These are phyloP conservation scores for Liriodendron chinense DNA, from an alignment of 164 flowering plant species.

Conservation along the genomic window DNA sequence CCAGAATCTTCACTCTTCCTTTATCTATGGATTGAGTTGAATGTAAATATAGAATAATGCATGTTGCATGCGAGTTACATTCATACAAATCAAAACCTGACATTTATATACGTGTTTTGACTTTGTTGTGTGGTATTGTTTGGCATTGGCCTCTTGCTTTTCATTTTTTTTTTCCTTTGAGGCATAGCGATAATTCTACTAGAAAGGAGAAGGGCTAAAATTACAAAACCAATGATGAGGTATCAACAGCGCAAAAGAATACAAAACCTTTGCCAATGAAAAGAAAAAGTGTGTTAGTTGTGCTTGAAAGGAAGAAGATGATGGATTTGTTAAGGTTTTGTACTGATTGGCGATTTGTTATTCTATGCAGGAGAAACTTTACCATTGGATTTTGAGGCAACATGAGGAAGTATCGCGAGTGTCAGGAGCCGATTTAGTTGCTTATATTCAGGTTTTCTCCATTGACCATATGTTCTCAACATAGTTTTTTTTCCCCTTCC, in stretches of 20 bases:
- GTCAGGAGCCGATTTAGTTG: slow-evolving; percentile 49
- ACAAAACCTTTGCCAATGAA: too few species aligned
- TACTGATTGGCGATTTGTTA: background rate
- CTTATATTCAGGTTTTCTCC: slow-evolving; percentile 61
- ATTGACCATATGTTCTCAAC: background rate
- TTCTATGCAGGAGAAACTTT: slow-evolving; percentile 69
- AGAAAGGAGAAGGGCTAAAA: background rate
- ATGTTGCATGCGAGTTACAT: too few species aligned
- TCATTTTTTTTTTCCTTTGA: background rate
- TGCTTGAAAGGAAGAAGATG: too few species aligned
- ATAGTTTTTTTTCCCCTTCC: background rate
- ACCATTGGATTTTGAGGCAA: slow-evolving; percentile 77
- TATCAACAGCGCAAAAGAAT: too few species aligned
- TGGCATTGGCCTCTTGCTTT: background rate
- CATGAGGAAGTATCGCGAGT: slow-evolving; percentile 76
- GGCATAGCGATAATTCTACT: background rate
- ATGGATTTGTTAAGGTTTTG: too few species aligned
- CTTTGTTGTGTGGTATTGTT: background rate
- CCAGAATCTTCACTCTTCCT: too few species aligned
- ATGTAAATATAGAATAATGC: too few species aligned
- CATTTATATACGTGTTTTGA: too few species aligned
- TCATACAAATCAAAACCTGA: too few species aligned
- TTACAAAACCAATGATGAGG: background rate
- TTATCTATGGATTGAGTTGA: too few species aligned
- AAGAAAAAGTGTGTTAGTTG: too few species aligned